A percentile compares a stretch with the other conserved stretches of the same genome.
Evolutionary conservation across 805 yeast species (phyloP).

Genomic region (Kregervanrija pseudodelftensis): DNA sequence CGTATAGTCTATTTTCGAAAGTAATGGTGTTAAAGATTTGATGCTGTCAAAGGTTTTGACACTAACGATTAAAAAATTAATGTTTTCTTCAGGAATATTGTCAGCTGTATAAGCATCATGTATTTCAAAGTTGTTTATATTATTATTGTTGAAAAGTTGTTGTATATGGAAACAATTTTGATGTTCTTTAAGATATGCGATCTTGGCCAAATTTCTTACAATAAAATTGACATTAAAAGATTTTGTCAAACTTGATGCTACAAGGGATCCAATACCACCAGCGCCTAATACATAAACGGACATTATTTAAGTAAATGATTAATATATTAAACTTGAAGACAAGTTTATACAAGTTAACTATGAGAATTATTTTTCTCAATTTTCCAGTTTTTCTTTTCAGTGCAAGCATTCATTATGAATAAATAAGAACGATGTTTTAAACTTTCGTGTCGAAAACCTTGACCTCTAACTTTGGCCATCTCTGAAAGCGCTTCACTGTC

Average conservation of each 20-base stretch:
- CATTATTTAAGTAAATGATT: background rate
- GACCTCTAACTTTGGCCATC: too few relatives aligned
- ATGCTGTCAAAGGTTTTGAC: conserved; percentile 76
- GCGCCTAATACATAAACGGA: conserved; percentile 27
- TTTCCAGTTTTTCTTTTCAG: too few relatives aligned
- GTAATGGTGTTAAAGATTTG: conserved; percentile 50
- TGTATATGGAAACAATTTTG: conserved; percentile 17
- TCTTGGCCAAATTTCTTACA: conserved; percentile 20
- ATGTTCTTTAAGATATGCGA: conserved; percentile 12
- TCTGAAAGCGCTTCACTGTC: too few relatives aligned
- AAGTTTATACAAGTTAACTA: too few relatives aligned
- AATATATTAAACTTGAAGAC: too few relatives aligned
- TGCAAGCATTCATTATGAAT: too few relatives aligned
- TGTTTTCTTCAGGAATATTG: conserved; percentile 14
- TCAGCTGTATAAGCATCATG: conserved; percentile 13
- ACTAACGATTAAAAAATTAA: conserved; percentile 48
- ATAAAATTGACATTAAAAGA: conserved; percentile 19
- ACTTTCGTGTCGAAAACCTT: too few relatives aligned
- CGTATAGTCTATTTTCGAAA: conserved; percentile 37
- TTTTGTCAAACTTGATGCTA: conserved; percentile 18
- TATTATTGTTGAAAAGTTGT: conserved; percentile 19
- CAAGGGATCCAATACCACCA: conserved; percentile 29
- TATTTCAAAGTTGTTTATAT: conserved; percentile 9
- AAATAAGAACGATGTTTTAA: too few relatives aligned
- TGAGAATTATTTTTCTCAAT: too few relatives aligned